Evolutionary conservation across 768 basidiomycete species (phyloP), one percentile per base, ranked within the genome.

Genomic region (Russula griseocarnosa): DNA sequence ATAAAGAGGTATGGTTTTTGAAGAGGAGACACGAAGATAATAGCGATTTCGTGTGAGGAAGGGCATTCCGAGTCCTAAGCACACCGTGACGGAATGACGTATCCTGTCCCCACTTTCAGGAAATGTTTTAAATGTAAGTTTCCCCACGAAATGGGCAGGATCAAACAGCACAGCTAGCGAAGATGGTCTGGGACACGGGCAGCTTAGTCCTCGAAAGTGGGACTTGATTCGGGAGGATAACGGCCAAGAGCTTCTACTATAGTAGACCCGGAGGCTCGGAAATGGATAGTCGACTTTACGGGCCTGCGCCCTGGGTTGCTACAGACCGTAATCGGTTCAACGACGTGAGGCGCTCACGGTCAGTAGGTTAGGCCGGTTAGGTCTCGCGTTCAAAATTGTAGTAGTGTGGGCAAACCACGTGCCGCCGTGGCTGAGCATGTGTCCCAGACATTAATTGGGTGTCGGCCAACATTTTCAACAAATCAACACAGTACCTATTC

Each of bases 1-100:
- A 76, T 92, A 93, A 62, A 94, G 74, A 3, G 93, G 93, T n/a
- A 95, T 73, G 16, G 92, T 82, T 30, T 79, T 80, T 44, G 81
- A 82, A 55, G 85, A 79, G 6, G 91, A 91, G 56, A 93, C 85
- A 50, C 93, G 84, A 60, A 97, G 79, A 73, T 94, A 94, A 71
- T 87, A 90, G 0, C 85, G 80, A 71, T 94, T 96, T 53, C 92
- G 81, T 22, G 85, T 79, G 32, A 79, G 77, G 73, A 90, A 94
- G 0, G 78, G 73, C 89, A 90, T 90, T 38, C 6, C 13, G 13
- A 36, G 36, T 36, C 24, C 49, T 4, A 32, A 47, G 24, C 6
- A 26, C 38, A 28, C n/a, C n/a, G n/a, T n/a, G n/a, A n/a, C 32
- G 38, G 3, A 42, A n/a, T 22, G 13, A 18, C 16, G 38, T 58